Conservation (phyloP, 2,329 filamentous ascomycete genomes). For the Colletotrichum agaves region DNA sequence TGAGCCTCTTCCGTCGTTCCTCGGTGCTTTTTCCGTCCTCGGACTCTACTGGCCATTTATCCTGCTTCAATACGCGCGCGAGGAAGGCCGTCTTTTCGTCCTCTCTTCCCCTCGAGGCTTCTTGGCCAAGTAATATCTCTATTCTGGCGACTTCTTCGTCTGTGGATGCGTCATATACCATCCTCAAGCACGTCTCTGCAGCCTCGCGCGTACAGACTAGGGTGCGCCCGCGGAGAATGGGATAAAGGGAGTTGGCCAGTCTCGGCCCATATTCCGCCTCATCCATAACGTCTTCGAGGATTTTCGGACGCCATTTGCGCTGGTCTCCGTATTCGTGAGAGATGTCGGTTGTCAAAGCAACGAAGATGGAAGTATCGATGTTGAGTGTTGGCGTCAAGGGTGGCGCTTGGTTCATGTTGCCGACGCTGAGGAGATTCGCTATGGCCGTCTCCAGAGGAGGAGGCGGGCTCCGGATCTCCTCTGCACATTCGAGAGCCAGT, state of each 20-base stretch:
- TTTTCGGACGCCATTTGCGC: constrained; percentile 46
- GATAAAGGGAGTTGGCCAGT: constrained; percentile 44
- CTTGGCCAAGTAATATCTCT: constrained; percentile 22
- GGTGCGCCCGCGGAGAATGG: constrained; percentile 44
- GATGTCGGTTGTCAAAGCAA: constrained; percentile 53
- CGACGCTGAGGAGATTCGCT: constrained; percentile 45
- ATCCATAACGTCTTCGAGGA: constrained; percentile 32
- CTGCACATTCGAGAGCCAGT: constrained; percentile 45
- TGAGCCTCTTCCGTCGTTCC: constrained; percentile 30
- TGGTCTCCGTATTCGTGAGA: constrained; percentile 47
- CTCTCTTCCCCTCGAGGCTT: constrained; percentile 6
- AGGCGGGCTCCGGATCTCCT: constrained; percentile 38
- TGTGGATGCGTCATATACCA: constrained; percentile 33
- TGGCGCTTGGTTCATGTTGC: constrained; percentile 34
- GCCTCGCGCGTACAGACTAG: constrained; percentile 52
- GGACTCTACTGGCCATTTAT: not conserved
- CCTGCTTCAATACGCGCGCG: constrained; percentile 9
- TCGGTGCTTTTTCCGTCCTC: constrained; percentile 6
- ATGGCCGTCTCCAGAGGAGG: constrained; percentile 44
- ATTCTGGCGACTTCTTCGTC: constrained; percentile 25
- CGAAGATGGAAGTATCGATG: constrained; percentile 53
- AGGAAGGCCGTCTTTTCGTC: constrained; percentile 27
- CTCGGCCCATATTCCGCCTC: constrained; percentile 37
- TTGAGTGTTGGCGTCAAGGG: constrained; percentile 50
- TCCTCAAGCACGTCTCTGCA: constrained; percentile 49